Percentiles rank a stretch among this genome's conserved stretches.
phyloP scores from a whole-genome alignment of 495 filamentous ascomycete genomes.

The Xylaria castorea region DNA sequence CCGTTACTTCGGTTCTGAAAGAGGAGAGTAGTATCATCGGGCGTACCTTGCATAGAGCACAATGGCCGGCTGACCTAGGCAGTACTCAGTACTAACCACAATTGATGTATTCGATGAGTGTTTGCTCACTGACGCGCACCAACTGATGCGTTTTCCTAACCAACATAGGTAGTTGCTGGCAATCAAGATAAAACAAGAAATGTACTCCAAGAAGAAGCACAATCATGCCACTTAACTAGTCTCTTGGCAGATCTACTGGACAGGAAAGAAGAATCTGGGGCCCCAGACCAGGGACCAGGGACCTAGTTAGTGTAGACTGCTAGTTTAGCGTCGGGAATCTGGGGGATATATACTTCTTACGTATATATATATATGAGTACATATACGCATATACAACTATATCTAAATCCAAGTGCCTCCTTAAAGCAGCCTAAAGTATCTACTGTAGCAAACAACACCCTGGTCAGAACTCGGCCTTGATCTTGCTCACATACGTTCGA shows the following conservation, averaged over 20 bases:
- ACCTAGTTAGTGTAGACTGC: not conserved
- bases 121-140: not conserved
- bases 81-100: not conserved
- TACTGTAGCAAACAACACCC: not conserved
- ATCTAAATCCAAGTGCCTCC: not conserved
- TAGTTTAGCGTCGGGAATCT: not conserved
- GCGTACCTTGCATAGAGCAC: constrained; percentile 11
- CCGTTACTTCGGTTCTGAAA: not conserved
- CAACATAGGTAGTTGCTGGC: not conserved
- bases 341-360: not conserved
- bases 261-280: constrained; percentile 5
- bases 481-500: not conserved
- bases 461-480: too few species aligned
- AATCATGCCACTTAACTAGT: not conserved
- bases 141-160: not conserved
- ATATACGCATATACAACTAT: too few species aligned
- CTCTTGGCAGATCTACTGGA: constrained; percentile 4
- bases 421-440: too few species aligned
- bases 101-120: not conserved
- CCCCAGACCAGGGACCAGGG: not conserved
- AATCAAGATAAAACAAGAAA: constrained; percentile 11
- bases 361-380: too few species aligned
- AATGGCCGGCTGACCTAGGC: not conserved
- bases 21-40: constrained; percentile 13
- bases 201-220: not conserved